phyloP scores from a whole-genome alignment of 2,329 filamentous ascomycete genomes.

The Colletotrichum cordylinicola region DNA sequence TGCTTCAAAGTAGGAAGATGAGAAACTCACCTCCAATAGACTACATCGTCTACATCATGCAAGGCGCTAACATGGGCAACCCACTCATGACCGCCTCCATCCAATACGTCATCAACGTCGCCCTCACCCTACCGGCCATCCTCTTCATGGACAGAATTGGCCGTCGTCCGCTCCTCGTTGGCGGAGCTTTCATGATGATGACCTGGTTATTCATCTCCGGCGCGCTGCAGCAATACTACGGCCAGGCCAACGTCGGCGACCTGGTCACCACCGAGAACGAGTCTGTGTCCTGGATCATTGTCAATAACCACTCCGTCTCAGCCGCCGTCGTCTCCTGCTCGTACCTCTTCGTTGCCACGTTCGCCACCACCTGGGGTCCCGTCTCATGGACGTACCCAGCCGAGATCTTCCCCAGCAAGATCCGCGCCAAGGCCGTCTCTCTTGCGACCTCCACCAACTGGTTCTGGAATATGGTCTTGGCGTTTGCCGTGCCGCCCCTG shows the following conservation, averaged over 20 bases:
- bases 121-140: conserved; percentile 64
- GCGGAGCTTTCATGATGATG: conserved; percentile 64
- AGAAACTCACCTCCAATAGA: conserved; percentile 30
- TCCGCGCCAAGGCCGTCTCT: conserved; percentile 50
- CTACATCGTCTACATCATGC: conserved; percentile 67
- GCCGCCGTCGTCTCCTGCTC: conserved; percentile 71
- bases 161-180: conserved; percentile 60
- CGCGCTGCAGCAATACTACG: conserved; percentile 66
- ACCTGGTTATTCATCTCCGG: conserved; percentile 68
- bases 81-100: conserved; percentile 66
- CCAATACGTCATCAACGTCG: conserved; percentile 69
- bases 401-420: conserved; percentile 49
- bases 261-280: conserved; percentile 43
- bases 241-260: conserved; percentile 49
- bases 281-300: conserved; percentile 64
- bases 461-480: conserved; percentile 59
- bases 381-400: conserved; percentile 55
- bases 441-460: conserved; percentile 45
- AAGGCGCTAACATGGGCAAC: conserved; percentile 59
- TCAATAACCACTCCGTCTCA: conserved; percentile 56
- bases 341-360: conserved; percentile 65
- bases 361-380: conserved; percentile 47
- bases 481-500: conserved; percentile 56
- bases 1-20: neutral
- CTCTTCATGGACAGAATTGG: conserved; percentile 65